Conservation (phyloP, 768 basidiomycete genomes). For the Suillus clintonianus region DNA sequence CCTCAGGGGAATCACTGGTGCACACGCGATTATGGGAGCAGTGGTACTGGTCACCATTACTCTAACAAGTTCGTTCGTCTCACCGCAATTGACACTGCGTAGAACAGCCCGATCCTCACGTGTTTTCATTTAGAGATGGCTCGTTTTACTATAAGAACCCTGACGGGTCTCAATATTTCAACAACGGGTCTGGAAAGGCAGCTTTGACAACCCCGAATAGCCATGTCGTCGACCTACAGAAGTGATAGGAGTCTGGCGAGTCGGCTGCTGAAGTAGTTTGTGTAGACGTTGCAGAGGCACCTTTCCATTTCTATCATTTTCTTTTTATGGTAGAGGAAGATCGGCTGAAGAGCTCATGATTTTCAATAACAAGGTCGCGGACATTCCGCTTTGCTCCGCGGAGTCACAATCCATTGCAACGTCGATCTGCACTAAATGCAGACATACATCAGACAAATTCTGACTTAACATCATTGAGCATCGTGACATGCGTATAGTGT, state of each 20-base stretch:
- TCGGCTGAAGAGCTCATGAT: background rate
- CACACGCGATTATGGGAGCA: background rate
- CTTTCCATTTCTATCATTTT: background rate
- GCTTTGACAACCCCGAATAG: background rate
- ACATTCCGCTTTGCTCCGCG: background rate
- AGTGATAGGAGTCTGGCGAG: background rate
- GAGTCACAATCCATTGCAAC: background rate
- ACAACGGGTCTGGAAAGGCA: background rate
- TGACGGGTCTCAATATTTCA: background rate
- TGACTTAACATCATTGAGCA: background rate
- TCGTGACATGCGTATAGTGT: background rate
- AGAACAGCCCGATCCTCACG: background rate
- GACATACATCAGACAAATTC: background rate
- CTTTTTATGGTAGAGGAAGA: background rate
- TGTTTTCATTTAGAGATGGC: background rate
- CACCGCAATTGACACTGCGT: too few relatives aligned
- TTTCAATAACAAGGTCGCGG: background rate
- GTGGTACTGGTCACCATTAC: background rate
- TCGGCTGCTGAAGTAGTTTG: too few relatives aligned
- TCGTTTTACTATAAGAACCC: background rate
- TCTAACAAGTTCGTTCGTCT: background rate
- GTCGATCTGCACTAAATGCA: background rate
- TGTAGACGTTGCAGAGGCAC: background rate
- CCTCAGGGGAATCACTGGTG: background rate
- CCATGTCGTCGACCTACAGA: background rate